These are phyloP conservation scores for Backusella westeae DNA, from an alignment of 192 early-diverging fungal genomes.

Conservation along the genomic window DNA sequence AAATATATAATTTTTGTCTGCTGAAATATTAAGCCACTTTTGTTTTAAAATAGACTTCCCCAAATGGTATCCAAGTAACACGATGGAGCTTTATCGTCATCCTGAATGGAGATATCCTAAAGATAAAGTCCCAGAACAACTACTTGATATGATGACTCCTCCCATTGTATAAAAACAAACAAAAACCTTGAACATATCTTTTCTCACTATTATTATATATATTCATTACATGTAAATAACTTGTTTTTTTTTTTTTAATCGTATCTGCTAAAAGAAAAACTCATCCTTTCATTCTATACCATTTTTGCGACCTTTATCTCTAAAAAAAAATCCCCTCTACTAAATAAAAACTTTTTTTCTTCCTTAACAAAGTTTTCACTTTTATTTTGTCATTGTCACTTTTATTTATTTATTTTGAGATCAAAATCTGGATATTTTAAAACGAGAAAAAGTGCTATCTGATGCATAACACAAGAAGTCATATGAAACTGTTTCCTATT, in stretches of 20 bases:
- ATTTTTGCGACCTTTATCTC: background rate
- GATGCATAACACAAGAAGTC: background rate
- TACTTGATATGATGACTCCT: background rate
- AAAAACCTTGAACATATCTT: background rate
- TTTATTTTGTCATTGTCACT: too few species aligned
- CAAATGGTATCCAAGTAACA: slow-evolving; percentile 26
- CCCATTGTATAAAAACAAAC: background rate
- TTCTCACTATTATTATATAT: background rate
- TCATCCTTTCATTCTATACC: background rate
- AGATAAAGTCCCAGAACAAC: slow-evolving; percentile 29
- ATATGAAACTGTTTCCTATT: background rate
- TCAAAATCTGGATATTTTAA: too few species aligned
- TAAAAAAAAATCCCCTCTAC: background rate
- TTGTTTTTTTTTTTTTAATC: background rate
- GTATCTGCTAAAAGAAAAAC: background rate
- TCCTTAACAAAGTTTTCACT: too few species aligned
- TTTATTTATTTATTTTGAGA: background rate
- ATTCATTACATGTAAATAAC: slow-evolving; percentile 4
- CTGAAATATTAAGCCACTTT: background rate
- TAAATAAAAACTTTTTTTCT: background rate
- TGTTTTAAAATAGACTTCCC: slow-evolving; percentile 18
- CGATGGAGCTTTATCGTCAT: slow-evolving; percentile 25
- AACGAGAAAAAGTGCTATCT: too few species aligned
- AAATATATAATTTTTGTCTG: background rate
- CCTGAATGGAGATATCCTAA: slow-evolving; percentile 33